Base-by-base conservation (phyloP, 257 asterid species). In the Cruciata laevipes region DNA sequence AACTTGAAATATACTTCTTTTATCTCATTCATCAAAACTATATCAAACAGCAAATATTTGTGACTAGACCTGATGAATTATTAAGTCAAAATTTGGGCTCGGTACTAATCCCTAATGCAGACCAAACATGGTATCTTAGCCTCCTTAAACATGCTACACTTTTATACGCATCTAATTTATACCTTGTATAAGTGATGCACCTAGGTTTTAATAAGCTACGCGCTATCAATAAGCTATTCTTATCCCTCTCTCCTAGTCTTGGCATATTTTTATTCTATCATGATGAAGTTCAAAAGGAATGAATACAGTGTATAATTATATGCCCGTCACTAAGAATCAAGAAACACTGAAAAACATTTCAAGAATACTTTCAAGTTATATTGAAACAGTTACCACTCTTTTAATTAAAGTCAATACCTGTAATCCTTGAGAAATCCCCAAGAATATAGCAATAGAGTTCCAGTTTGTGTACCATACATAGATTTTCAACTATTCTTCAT, bases 341-440 rank as follows among this genome's bases (percentile, higher is more conserved):
- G 51, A 42, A 42, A 3, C 18, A 42, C 12, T 17, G 5, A 18
- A 42, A 42, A 42, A 0, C 11, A 42, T 37, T 7, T 37, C 42
- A 37, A 37, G 3, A 37, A 37, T 37, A 37, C 12, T 37, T 11
- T 37, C 37, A 37, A 9, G 10, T 7, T 37, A 37, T 37, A 37
- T 7, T 7, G 3, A 8, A 51, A 44, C 14, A 0, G 14, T 40
- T 24, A 11, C 24, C 23, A 27, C 3, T 42, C 21, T 47, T 30
- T 44, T 7, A n/a, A 10, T 21, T 17, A 18, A 69, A 23, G 42
- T 25, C 33, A 21, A 11, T 77, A 86, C 98, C 97, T 92, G 90
- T 95, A 90, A 78, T 93, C 96, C 82, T 88, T 90, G 83, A 90
- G 90, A 80, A 85, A 93, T 17, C 95, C 97, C 98, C 97, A 93